Base-by-base conservation (phyloP, 2,329 filamentous ascomycete species). In the Aspergillus hortae region DNA sequence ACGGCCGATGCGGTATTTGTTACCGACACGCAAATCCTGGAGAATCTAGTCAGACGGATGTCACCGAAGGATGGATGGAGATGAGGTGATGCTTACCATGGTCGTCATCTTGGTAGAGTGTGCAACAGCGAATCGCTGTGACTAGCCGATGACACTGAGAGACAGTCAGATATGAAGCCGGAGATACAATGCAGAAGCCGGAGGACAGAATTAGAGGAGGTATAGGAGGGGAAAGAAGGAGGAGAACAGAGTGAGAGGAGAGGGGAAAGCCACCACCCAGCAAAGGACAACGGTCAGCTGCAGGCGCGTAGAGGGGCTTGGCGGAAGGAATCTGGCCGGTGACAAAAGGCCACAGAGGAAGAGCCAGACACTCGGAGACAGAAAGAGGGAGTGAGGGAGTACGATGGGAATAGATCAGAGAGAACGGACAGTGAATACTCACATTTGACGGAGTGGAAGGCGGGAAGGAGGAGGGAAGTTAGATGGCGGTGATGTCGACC, bases 1-100 rank as follows among this genome's bases (percentile, higher is more conserved):
- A 67, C 94, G 90, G 74, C 94, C 94, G 75, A 99, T 97, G 67
- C 94, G 91, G 85, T 99, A 99, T 73, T 99, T 97, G 76, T 97
- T 97, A 77, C 94, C 94, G 77, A 99, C 94, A 70, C 94, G 91
- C 68, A 99, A 86, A 85, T 99, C 94, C 92, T 97, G 46, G 32
- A n/a, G 27, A n/a, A 47, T 25, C 35, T 48, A 52, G 60, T 66
- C 44, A 66, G 60, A 38, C 54, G 41, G n/a, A 41, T 40, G 44
- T 46, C 14, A 14, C 4, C 19, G 21, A 4, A 6, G 25, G 4
- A 27, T 12, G 15, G 17, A 5, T 9, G 4, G 3, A 41, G 44
- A 25, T 7, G n/a, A 46, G 19, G 15, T 15, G 19, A 36, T 38
- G 64, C 67, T 64, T 46, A 71, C 68, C 68, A 71, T 71, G 53